Percentiles rank a stretch among this genome's conserved stretches.
Conservation (phyloP, 2,329 filamentous ascomycete species). For the Aspergillus intermedius region DNA sequence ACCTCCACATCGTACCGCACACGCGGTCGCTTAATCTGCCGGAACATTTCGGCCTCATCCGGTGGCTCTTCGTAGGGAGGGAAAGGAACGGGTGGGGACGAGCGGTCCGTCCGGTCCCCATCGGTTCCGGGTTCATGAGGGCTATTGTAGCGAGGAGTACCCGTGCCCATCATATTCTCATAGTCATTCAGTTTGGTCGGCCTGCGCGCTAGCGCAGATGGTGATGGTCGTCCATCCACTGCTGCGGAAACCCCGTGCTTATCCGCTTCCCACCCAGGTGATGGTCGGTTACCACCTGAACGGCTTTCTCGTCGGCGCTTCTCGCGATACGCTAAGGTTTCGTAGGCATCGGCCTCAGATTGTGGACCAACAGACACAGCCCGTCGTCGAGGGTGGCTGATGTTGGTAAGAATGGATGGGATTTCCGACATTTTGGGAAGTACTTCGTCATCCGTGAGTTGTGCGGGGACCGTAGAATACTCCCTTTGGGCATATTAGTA, state of each 20-base stretch:
- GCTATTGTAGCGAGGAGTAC: conserved; percentile 37
- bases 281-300: conserved; percentile 29
- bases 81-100: conserved; percentile 18
- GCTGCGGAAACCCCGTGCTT: conserved; percentile 11
- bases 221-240: conserved; percentile 25
- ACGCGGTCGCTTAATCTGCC: conserved; percentile 72
- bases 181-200: conserved; percentile 55
- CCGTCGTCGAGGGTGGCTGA: conserved; percentile 70
- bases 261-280: background rate
- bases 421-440: conserved; percentile 86
- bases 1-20: conserved; percentile 98
- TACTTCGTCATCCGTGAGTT: conserved; percentile 75
- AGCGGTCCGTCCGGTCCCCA: conserved; percentile 22
- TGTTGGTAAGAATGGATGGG: conserved; percentile 70
- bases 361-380: conserved; percentile 89
- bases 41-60: conserved; percentile 75
- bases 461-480: conserved; percentile 73
- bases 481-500: conserved; percentile 47
- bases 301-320: conserved; percentile 57
- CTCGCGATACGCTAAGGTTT: conserved; percentile 86
- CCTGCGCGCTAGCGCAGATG: conserved; percentile 36
- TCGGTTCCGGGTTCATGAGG: conserved; percentile 17
- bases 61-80: conserved; percentile 33
- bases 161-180: conserved; percentile 68
- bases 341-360: conserved; percentile 92